Evolutionary conservation across 176 grass and related monocot genomes (phyloP).

Genomic region (Bothriochloa decipiens): DNA sequence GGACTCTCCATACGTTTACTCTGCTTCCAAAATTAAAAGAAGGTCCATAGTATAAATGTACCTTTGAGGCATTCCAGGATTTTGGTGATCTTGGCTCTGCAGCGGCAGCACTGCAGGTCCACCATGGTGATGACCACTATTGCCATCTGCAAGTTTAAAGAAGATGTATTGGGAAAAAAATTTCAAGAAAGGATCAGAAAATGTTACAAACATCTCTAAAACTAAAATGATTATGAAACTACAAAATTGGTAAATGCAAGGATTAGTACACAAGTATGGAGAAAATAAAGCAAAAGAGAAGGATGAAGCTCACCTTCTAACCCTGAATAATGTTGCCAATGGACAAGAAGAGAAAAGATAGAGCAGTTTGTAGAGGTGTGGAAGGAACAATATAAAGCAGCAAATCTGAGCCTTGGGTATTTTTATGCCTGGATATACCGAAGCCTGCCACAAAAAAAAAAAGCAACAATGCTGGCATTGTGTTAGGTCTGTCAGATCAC

Average conservation of each 20-base stretch:
- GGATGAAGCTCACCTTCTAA: constrained; percentile 6
- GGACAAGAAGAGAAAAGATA: neutral
- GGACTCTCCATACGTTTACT: neutral
- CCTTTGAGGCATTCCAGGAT: constrained; percentile 40
- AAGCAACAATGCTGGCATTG: neutral
- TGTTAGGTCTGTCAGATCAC: neutral
- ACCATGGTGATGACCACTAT: constrained; percentile 37
- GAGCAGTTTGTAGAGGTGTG: neutral
- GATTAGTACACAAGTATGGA: neutral
- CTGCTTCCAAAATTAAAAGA: neutral
- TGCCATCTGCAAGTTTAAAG: constrained; percentile 35
- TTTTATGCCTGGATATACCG: neutral
- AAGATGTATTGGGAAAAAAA: neutral
- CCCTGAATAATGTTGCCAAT: neutral
- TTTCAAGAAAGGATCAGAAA: neutral
- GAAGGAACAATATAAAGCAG: neutral
- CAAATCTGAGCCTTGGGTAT: neutral
- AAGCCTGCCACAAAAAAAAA: neutral
- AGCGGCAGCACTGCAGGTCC: constrained; percentile 36
- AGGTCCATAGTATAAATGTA: constrained; percentile 4
- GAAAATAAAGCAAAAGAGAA: neutral
- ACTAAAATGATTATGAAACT: neutral
- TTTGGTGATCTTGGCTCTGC: constrained; percentile 33
- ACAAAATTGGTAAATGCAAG: neutral
- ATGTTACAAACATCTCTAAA: neutral